Percentiles rank a stretch among this genome's conserved stretches.
Conservation (phyloP, 345 rosid genomes). For the Salix dunnii region DNA sequence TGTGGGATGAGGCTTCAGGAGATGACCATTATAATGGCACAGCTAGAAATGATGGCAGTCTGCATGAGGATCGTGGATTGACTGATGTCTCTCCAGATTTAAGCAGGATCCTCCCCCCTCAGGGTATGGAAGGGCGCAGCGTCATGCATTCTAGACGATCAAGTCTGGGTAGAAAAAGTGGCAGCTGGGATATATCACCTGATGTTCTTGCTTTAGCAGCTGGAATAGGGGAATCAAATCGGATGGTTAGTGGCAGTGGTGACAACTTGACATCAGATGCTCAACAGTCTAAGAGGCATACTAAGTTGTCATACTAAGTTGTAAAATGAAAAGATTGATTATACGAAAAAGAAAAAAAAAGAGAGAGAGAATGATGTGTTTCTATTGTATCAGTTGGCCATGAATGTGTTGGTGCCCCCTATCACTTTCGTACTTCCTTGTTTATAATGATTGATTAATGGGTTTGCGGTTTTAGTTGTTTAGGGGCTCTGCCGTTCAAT, state of each 20-base stretch:
- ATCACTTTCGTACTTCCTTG: not conserved
- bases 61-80: constrained; percentile 35
- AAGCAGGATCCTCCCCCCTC: constrained; percentile 65
- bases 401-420: not conserved
- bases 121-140: constrained; percentile 53
- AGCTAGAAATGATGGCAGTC: constrained; percentile 21
- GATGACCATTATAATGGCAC: constrained; percentile 15
- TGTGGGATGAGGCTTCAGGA: constrained; percentile 41
- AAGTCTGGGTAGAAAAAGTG: constrained; percentile 68
- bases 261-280: constrained; percentile 18
- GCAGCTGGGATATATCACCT: constrained; percentile 71
- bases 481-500: no score
- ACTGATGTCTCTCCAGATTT: constrained; percentile 47
- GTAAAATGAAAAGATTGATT: constrained; percentile 13
- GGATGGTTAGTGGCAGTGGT: constrained; percentile 11
- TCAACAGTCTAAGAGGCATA: constrained; percentile 14
- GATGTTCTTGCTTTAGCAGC: constrained; percentile 36
- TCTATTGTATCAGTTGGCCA: constrained; percentile 1
- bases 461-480: constrained; percentile 2
- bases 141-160: constrained; percentile 45
- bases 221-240: constrained; percentile 37
- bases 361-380: not conserved
- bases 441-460: not conserved
- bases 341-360: not conserved
- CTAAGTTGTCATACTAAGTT: constrained; percentile 12